phyloP scores from a whole-genome alignment of 2,329 filamentous ascomycete species.

The Blumeriella jaapii region DNA sequence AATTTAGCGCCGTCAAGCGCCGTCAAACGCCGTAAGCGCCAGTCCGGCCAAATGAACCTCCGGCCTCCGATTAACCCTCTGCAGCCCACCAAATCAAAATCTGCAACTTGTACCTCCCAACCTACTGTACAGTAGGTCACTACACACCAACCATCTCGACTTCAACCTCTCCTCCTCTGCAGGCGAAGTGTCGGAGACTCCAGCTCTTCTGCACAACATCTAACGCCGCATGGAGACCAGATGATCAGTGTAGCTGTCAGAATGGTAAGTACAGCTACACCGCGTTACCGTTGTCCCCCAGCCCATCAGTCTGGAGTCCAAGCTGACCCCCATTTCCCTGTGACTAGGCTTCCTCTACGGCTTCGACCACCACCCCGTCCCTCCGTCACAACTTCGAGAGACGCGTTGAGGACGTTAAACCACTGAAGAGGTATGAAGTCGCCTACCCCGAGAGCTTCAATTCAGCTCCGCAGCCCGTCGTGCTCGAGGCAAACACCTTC shows the following conservation, averaged over 20 bases:
- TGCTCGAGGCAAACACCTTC: no score
- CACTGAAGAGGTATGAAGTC: conserved; percentile 75
- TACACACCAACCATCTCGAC: conserved; percentile 1
- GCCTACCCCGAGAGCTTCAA: conserved; percentile 4
- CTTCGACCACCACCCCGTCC: conserved; percentile 62
- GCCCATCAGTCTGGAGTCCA: neutral
- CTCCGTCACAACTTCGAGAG: conserved; percentile 51
- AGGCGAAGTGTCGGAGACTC: conserved; percentile 24
- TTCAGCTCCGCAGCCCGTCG: conserved; percentile 4
- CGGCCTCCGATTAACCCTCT: no score
- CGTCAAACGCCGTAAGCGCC: no score
- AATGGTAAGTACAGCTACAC: conserved; percentile 20
- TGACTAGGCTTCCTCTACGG: conserved; percentile 27
- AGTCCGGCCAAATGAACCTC: no score
- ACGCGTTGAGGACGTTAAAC: conserved; percentile 73
- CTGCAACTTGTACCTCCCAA: no score
- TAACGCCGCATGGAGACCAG: conserved; percentile 17
- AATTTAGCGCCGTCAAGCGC: no score
- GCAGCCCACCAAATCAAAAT: no score
- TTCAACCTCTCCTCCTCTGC: neutral
- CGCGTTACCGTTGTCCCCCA: neutral
- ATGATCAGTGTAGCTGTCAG: conserved; percentile 15
- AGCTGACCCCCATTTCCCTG: conserved; percentile 12
- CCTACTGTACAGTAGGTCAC: no score
- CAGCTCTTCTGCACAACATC: conserved; percentile 9